These are phyloP conservation scores for Populus euphratica DNA, from an alignment of 345 rosid genomes.

Conservation along the genomic window DNA sequence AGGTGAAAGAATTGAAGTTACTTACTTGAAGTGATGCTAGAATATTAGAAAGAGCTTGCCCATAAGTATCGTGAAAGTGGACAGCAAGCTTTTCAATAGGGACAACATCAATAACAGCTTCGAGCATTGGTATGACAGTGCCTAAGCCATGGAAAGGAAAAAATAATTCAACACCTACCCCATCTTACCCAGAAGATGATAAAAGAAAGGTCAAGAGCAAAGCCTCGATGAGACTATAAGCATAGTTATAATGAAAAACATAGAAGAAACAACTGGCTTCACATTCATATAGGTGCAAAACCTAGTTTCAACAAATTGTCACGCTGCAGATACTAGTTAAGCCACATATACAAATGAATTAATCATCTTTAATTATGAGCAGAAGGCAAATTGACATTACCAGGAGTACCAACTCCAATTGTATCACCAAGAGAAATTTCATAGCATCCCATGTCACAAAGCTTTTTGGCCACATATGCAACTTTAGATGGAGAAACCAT, in stretches of 20 bases:
- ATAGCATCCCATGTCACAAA: conserved; percentile 87
- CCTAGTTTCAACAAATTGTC: no score
- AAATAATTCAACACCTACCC: no score
- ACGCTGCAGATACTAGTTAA: no score
- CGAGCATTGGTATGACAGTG: conserved; percentile 80
- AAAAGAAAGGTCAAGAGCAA: neutral
- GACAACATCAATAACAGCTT: conserved; percentile 70
- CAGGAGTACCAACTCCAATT: conserved; percentile 89
- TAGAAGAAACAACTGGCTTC: no score
- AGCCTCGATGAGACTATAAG: neutral
- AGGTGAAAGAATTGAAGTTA: no score
- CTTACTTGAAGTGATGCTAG: conserved; percentile 81
- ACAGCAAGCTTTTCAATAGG: conserved; percentile 80
- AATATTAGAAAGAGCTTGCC: conserved; percentile 91
- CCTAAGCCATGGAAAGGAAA: conserved; percentile 35
- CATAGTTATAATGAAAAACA: no score
- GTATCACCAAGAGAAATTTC: conserved; percentile 92
- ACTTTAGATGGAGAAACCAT: conserved; percentile 46
- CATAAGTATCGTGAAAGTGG: conserved; percentile 95
- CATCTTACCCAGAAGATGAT: neutral
- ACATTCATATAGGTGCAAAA: no score
- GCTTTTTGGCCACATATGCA: conserved; percentile 85
- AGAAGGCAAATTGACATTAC: conserved; percentile 35
- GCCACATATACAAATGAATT: no score
- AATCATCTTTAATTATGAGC: no score